phyloP scores from a whole-genome alignment of 2,329 filamentous ascomycete species.

The Botrytis tulipae region DNA sequence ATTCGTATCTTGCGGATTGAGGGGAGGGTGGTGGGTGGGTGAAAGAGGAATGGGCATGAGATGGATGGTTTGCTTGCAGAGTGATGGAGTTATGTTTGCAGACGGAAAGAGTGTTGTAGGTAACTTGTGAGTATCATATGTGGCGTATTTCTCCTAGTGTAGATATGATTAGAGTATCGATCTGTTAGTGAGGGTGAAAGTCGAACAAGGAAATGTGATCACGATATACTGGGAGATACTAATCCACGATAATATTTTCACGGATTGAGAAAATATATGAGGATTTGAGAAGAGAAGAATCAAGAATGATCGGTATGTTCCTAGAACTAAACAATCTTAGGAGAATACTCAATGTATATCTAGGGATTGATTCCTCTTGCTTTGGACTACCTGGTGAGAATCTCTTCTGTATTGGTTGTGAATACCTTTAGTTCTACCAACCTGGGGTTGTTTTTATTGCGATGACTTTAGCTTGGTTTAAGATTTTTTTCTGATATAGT shows the following conservation, averaged over 20 bases:
- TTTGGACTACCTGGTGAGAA: not conserved
- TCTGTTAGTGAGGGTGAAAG: not conserved
- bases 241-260: not conserved
- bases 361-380: too few relatives aligned
- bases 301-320: not conserved
- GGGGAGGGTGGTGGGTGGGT: not conserved
- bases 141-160: fast-evolving
- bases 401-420: not conserved
- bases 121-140: too few relatives aligned
- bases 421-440: not conserved
- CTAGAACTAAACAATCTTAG: not conserved
- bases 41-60: not conserved
- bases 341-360: not conserved
- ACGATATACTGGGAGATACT: not conserved
- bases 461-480: too few relatives aligned
- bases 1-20: not conserved
- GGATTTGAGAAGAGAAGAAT: fast-evolving
- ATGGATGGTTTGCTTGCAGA: not conserved
- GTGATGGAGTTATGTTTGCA: fast-evolving
- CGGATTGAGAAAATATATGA: not conserved
- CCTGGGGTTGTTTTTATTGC: too few relatives aligned
- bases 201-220: not conserved
- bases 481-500: too few relatives aligned
- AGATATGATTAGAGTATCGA: too few relatives aligned
- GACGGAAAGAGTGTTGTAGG: fast-evolving